phyloP scores from a whole-genome alignment of 352 stramenopile species.

The Pythium aquatile region DNA sequence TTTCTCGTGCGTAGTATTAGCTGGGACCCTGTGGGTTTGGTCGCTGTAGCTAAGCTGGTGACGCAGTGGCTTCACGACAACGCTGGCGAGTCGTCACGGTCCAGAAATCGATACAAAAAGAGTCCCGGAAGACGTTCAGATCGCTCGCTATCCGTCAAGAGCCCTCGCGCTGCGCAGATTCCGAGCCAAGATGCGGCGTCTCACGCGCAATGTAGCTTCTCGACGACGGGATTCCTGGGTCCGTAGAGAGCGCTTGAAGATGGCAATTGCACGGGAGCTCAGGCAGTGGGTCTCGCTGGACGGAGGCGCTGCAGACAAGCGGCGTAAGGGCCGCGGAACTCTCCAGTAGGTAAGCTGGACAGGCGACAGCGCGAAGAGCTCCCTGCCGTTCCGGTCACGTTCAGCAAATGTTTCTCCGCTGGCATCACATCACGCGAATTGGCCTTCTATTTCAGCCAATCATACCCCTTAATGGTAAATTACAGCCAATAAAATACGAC shows the following conservation, averaged over 20 bases:
- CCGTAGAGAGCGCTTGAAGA: background rate
- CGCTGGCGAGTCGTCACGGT: background rate
- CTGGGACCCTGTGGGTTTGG: background rate
- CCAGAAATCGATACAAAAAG: background rate
- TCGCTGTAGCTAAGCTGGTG: background rate
- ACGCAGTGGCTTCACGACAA: background rate
- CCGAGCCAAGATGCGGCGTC: background rate
- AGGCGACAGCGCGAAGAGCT: background rate
- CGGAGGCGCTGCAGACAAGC: background rate
- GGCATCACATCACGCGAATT: background rate
- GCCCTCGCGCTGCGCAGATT: background rate
- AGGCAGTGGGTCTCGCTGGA: background rate
- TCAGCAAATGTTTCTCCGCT: conserved; percentile 3
- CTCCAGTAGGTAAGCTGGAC: background rate
- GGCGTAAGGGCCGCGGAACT: background rate
- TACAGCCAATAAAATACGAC: background rate
- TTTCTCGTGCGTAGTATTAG: too few relatives aligned
- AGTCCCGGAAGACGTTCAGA: background rate
- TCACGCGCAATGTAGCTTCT: background rate
- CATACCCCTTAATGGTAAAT: background rate
- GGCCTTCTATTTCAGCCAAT: background rate
- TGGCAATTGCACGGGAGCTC: background rate
- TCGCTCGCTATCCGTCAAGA: conserved; percentile 2
- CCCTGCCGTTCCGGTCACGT: conserved; percentile 3
- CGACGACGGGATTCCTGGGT: background rate